These are phyloP conservation scores for Kalanchoe fedtschenkoi DNA, from an alignment of 164 flowering plant genomes.

Conservation along the genomic window DNA sequence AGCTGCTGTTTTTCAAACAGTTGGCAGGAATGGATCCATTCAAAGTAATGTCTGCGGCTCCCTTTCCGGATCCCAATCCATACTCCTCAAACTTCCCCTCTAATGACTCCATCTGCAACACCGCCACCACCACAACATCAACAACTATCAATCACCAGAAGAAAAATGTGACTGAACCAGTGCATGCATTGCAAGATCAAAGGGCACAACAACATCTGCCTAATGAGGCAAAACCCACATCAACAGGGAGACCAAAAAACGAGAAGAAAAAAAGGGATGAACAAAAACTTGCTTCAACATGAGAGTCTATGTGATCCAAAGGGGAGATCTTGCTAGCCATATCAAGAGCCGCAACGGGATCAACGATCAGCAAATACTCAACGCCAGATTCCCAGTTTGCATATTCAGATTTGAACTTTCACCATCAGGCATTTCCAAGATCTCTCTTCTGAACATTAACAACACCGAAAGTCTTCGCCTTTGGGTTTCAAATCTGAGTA, in stretches of 20 bases:
- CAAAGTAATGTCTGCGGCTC: neutral
- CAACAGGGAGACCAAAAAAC: neutral
- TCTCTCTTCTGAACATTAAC: neutral
- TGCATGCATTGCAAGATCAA: neutral
- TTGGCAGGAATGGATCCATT: neutral
- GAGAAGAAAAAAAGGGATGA: neutral
- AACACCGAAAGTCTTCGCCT: neutral
- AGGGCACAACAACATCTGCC: neutral
- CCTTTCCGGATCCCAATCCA: neutral
- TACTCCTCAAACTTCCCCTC: neutral
- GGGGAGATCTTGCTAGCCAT: neutral
- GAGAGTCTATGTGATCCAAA: neutral
- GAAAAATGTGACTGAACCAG: no score
- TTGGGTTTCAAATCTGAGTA: neutral
- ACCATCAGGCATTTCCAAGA: neutral
- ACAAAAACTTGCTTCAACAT: conserved; percentile 5
- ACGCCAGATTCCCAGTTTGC: neutral
- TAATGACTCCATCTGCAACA: conserved; percentile 1
- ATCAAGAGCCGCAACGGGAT: neutral
- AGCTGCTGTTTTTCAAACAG: neutral
- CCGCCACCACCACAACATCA: neutral
- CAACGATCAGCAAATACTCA: neutral
- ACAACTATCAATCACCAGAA: no score
- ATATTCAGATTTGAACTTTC: neutral
- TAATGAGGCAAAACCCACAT: neutral